Evolutionary conservation across 495 filamentous ascomycete genomes (phyloP), one percentile per base, ranked within the genome.

Genomic region (Neurospora sp.): DNA sequence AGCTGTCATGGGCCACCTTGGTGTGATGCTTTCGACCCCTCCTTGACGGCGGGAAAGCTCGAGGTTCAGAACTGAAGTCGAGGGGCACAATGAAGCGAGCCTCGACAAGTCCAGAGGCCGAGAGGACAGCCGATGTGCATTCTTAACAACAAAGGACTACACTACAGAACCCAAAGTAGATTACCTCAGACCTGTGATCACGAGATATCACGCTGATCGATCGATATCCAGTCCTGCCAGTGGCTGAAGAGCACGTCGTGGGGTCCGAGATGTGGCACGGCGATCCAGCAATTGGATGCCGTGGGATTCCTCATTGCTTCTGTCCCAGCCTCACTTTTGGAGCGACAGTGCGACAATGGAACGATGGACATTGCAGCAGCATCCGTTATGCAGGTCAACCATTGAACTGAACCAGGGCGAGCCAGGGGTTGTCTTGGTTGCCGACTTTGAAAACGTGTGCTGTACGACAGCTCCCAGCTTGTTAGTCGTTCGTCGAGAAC

Each of bases 241-340:
- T 74, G 72, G 74, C 72, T 74, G 72, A 65, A 74, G 69, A 72
- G 59, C 72, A 71, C 72, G 69, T 72, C 71, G 70, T 72, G 70
- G 73, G 70, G 59, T 69, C 27, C 59, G 27, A 27, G 59, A 48
- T 76, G 72, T 76, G 74, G 74, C 72, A 70, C 71, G 69, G 70
- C 35, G 72, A 35, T 4, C 27, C 40, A 70, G 44, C 72, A 48
- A 76, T 74, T 76, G 74, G 74, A 74, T 31, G 27, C 27, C 27
- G 27, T 71, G 38, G 27, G 39, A 27, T 69, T 20, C 72, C 65
- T 68, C 65, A 31, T 69, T 20, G 69, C 44, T 68, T 69, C 45
- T 27, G 69, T 69, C 73, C 74, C 72, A 76, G 74, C 74, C 72
- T 76, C 74, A 76, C 74, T 76, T 76, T 75, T 70, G 40, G 69